Evolutionary conservation across 2,329 filamentous ascomycete species (phyloP), one percentile per base, ranked within the genome.

Genomic region (Stachybotrys elegans): DNA sequence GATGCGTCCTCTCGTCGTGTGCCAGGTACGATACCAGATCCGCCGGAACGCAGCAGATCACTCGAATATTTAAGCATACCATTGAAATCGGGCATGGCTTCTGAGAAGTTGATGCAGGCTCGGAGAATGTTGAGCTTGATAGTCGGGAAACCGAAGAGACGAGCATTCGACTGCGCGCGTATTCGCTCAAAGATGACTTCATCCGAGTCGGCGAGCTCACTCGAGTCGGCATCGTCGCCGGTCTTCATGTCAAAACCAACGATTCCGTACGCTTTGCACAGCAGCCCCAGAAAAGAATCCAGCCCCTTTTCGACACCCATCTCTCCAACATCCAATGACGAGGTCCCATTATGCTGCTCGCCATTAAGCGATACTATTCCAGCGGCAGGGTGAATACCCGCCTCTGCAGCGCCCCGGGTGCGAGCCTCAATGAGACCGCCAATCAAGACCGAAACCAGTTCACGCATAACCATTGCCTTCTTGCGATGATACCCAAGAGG

Each of bases 401-500:
- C 88, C 59, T 97, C 93, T n/a, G 93, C 91, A 32, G 93, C 93
- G 23, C 92, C 92, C 39, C 92, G 78, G 38, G 94, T 96, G 31
- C 93, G 80, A 14, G 93, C 93, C 64, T 96, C 89, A 5, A 95
- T 84, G 8, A 98, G 74, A 3, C 88, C 90, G 25, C 84, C 84
- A 42, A 94, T 88, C 32, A 97, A 73, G 14, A 90, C 83, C 4
- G 83, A 84, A 8, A 98, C 77, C 40, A 97, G 75, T 57, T 96
- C 90, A 54, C 88, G 84, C 55, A 95, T 77, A 1, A 96, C 81
- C 68, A 97, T 86, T 5, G 88, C 90, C 64, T 94, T 95, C 67
- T 96, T 97, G 45, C 93, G 79, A 47, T 90, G 81, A 48, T 92
- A 79, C 1, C 88, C 88, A 7, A 98, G 67, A 6, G 80, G 74